Base-by-base conservation (phyloP, 2,329 filamentous ascomycete genomes). In the Mycocentrospora acerina region DNA sequence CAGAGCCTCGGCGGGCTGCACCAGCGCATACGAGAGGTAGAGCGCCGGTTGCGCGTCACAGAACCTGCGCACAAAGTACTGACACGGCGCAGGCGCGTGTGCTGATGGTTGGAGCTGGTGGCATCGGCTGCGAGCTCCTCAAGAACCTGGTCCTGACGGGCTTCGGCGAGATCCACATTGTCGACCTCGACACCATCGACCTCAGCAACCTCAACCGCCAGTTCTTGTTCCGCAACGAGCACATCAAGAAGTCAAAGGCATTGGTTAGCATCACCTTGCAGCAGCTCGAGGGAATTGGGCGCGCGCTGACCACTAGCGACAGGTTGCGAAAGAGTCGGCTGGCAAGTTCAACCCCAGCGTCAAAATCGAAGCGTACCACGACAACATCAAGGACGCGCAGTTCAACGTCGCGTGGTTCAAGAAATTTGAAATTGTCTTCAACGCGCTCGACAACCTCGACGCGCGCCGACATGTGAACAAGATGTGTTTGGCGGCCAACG, bases 121-220 rank as follows among this genome's bases (percentile, higher is more conserved):
- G 93, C 47, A 98, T 98, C 63, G 93, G 93, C 56, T 98, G 93
- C 72, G 93, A 98, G 72, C 79, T 98, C 7, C 81, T 98, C 50
- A 98, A 98, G 76, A 95, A 97, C 68, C 82, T 98, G 40, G 89
- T 91, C 29, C 83, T 95, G 32, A 86, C 84, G 29, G 90, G 91
- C 53, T 98, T 95, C 57, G 89, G 89, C 51, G 87, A 95, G 71
- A 83, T 97, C 34, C 88, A 95, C 68, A 85, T 97, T 30, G 89
- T 98, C 54, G 93, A 98, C 68, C 86, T 98, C 44, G 93, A 98
- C 68, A 98, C 93, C 1, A 97, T 98, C 71, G 93, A 98, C 64
- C 78, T 98, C 15, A 95, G 90, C 71, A 98, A 98, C 64, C 79
- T 98, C 34, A 98, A 98, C 59, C 87, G 93, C 38, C 93, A 98